These are phyloP conservation scores for Hypoxylon sp. DNA, from an alignment of 2,329 filamentous ascomycete species.

Conservation along the genomic window DNA sequence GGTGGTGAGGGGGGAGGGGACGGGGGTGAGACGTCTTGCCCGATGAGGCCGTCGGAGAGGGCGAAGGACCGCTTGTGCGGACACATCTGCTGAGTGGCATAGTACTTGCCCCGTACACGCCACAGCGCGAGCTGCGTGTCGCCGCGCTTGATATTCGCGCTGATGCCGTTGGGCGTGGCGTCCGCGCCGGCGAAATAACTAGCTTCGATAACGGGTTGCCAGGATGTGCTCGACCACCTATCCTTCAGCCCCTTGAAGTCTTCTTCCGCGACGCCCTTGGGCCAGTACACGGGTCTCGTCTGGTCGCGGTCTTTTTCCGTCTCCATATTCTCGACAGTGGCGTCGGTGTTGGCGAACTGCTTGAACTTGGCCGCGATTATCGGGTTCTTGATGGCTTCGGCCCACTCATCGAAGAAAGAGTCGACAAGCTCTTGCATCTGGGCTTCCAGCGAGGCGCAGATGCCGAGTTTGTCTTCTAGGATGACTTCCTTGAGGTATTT, in stretches of 20 bases:
- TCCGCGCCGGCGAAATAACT: slow-evolving; percentile 76
- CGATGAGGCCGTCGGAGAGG: slow-evolving; percentile 87
- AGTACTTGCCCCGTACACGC: slow-evolving; percentile 84
- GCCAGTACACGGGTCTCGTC: slow-evolving; percentile 82
- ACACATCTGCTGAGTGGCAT: slow-evolving; percentile 94
- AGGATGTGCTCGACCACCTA: slow-evolving; percentile 76
- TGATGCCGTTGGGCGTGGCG: slow-evolving; percentile 78
- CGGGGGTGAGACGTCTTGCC: slow-evolving; percentile 66
- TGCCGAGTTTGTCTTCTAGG: slow-evolving; percentile 87
- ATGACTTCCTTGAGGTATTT: slow-evolving; percentile 86
- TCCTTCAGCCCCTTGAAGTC: slow-evolving; percentile 78
- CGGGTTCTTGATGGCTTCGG: slow-evolving; percentile 81
- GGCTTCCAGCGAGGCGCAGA: slow-evolving; percentile 84
- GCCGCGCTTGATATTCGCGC: slow-evolving; percentile 84
- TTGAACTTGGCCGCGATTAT: slow-evolving; percentile 78
- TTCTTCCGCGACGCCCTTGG: slow-evolving; percentile 72
- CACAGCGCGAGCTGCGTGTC: slow-evolving; percentile 92
- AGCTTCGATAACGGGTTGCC: slow-evolving; percentile 84
- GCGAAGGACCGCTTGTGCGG: slow-evolving; percentile 92
- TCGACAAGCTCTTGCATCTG: slow-evolving; percentile 91
- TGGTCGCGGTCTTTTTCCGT: slow-evolving; percentile 80
- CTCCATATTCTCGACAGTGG: slow-evolving; percentile 79
- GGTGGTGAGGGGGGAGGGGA: slow-evolving; percentile 54
- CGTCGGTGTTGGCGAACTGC: slow-evolving; percentile 87
- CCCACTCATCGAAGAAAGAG: slow-evolving; percentile 93